Base-by-base conservation (phyloP, 2,329 filamentous ascomycete species). In the Phyllosticta capitalensis region DNA sequence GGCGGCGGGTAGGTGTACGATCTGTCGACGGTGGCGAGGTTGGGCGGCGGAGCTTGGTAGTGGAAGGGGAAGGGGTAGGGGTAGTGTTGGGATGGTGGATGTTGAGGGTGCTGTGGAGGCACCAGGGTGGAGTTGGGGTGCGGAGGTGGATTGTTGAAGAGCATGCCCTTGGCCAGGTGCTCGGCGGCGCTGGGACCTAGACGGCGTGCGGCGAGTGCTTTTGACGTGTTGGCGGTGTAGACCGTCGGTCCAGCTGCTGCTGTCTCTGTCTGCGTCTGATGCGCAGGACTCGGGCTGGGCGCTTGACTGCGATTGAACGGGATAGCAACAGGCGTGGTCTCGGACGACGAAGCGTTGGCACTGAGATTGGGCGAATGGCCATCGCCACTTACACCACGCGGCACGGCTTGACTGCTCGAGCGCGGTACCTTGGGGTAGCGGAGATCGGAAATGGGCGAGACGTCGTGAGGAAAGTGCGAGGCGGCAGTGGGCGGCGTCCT, bases 401-500 rank as follows among this genome's bases (percentile, higher is more conserved):
- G 74, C 1, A 79, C 73, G 2, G 74, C 65, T 62, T 79, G 77
- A 55, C 78, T 78, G 6, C 73, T 74, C 19, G 75, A 72, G 14
- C 77, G 68, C 2, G 77, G 77, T 1, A 80, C 68, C 63, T 79
- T 79, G 6, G 77, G 77, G 62, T 80, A 80, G 33, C 71, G 67
- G 12, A 79, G 67, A 0, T 68, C 68, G 20, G 72, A 71, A n/a
- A 78, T 76, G 6, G 57, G 57, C 14, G 58, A 54, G 9, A 38
- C 12, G 45, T 51, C 12, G 55, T 52, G 28, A 50, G 54, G 14
- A 30, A n/a, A 19, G 30, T 28, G 19, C n/a, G 24, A 12, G 33
- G 21, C 2, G 58, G 49, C 30, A 51, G 12, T 26, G 54, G 9
- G 48, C 33, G 55, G 21, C 45, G 55, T 52, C 76, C 76, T 1